Evolutionary conservation across 306 rosid species (phyloP).

Genomic region (Adenanthera pavonina): DNA sequence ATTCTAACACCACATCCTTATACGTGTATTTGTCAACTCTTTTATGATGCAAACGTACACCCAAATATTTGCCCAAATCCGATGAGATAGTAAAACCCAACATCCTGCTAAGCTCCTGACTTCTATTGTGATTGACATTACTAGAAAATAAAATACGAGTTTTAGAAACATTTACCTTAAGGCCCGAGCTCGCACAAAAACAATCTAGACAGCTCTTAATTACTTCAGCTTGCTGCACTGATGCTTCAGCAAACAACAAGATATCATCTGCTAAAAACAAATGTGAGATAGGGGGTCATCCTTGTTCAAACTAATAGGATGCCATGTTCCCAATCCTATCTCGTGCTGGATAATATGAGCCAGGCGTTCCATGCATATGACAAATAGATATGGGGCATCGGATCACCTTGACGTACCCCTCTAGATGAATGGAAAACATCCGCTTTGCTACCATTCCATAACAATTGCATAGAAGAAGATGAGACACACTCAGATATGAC

Average conservation of each 20-base stretch:
- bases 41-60: background rate
- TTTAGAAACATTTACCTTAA: background rate
- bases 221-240: background rate
- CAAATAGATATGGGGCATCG: background rate
- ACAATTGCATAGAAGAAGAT: too few species aligned
- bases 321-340: too few species aligned
- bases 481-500: too few species aligned
- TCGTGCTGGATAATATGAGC: background rate
- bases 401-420: background rate
- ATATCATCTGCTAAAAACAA: too few species aligned
- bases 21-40: background rate
- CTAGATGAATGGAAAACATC: too few species aligned
- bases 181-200: background rate
- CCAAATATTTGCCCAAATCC: background rate
- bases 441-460: too few species aligned
- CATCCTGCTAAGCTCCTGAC: background rate
- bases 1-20: too few species aligned
- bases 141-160: too few species aligned
- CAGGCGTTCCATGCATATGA: background rate
- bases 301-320: background rate
- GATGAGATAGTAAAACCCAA: background rate
- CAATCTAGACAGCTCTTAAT: background rate
- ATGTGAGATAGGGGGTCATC: background rate
- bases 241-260: background rate
- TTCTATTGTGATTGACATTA: background rate